Conservation (phyloP, 139 green algal species). For the Tetratostichococcus sp. region DNA sequence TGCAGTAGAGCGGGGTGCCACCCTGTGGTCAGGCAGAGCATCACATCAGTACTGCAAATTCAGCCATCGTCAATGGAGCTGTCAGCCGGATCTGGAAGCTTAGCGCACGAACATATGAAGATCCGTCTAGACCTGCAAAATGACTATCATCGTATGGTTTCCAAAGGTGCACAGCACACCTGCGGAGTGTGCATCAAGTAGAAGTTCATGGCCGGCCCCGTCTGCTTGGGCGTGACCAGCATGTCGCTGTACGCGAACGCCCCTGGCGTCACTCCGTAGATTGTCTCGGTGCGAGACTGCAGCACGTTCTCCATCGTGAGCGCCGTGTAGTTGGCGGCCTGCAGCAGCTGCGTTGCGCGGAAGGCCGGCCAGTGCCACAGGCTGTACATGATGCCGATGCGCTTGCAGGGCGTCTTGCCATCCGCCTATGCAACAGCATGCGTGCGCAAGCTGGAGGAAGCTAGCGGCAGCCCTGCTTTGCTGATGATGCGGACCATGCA, state of each 20-base stretch:
- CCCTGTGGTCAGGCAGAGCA: not conserved
- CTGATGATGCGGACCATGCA: too few species aligned
- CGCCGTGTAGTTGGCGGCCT: not conserved
- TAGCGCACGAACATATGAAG: too few species aligned
- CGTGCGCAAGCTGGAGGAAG: too few species aligned
- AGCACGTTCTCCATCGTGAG: not conserved
- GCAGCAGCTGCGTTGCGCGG: not conserved
- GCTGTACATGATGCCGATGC: conserved; percentile 1
- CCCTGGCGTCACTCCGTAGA: not conserved
- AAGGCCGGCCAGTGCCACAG: not conserved
- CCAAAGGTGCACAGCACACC: not conserved
- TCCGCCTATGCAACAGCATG: not conserved
- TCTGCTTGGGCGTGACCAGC: not conserved
- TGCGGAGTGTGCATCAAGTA: not conserved
- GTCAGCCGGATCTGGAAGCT: too few species aligned
- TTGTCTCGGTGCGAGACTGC: not conserved
- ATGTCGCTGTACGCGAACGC: not conserved
- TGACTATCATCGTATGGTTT: too few species aligned
- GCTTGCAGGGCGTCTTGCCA: not conserved
- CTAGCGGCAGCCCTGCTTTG: too few species aligned
- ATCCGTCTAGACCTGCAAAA: too few species aligned
- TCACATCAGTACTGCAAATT: not conserved
- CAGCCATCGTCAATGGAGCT: too few species aligned
- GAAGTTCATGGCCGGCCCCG: not conserved
- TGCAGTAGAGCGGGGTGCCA: conserved; percentile 1